A percentile compares a stretch with the other conserved stretches of the same genome.
Evolutionary conservation across 2,329 filamentous ascomycete species (phyloP).

Genomic region (Diaporthe eres): DNA sequence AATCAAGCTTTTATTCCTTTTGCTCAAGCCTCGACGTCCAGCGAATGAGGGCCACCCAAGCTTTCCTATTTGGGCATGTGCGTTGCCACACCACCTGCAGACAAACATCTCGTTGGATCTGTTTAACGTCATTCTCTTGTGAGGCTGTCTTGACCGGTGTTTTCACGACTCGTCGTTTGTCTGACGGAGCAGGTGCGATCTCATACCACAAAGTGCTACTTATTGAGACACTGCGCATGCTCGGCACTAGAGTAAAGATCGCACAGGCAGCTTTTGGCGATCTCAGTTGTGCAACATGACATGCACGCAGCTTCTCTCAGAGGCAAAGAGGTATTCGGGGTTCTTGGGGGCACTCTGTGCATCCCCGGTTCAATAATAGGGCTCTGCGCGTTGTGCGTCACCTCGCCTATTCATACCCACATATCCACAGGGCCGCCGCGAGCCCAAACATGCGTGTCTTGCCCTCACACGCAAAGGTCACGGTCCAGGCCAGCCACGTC

Average conservation of each 20-base stretch:
- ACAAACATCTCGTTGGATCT: slow-evolving; percentile 8
- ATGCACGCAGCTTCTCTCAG: neutral
- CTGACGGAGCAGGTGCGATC: slow-evolving; percentile 4
- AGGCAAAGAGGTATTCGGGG: neutral
- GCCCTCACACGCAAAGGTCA: slow-evolving; percentile 34
- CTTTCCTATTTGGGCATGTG: slow-evolving; percentile 35
- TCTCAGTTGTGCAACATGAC: slow-evolving; percentile 17
- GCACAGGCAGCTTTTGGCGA: slow-evolving; percentile 37
- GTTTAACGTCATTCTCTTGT: slow-evolving; percentile 12
- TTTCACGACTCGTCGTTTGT: neutral
- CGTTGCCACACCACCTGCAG: slow-evolving; percentile 6
- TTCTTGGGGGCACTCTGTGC: neutral
- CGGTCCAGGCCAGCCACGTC: slow-evolving; percentile 51
- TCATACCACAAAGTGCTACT: neutral
- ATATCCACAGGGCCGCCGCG: slow-evolving; percentile 5
- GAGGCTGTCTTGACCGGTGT: slow-evolving; percentile 19
- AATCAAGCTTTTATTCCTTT: slow-evolving; percentile 25
- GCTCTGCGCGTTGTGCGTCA: neutral
- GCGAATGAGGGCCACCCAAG: slow-evolving; percentile 9
- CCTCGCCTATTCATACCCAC: slow-evolving; percentile 26
- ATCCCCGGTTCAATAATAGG: neutral
- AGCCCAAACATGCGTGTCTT: slow-evolving; percentile 34
- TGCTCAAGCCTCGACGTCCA: neutral
- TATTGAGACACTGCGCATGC: slow-evolving; percentile 30
- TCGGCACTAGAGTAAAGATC: neutral